Percentiles rank a stretch among this genome's conserved stretches.
phyloP scores from a whole-genome alignment of 2,329 filamentous ascomycete species.

The Cladophialophora immunda region DNA sequence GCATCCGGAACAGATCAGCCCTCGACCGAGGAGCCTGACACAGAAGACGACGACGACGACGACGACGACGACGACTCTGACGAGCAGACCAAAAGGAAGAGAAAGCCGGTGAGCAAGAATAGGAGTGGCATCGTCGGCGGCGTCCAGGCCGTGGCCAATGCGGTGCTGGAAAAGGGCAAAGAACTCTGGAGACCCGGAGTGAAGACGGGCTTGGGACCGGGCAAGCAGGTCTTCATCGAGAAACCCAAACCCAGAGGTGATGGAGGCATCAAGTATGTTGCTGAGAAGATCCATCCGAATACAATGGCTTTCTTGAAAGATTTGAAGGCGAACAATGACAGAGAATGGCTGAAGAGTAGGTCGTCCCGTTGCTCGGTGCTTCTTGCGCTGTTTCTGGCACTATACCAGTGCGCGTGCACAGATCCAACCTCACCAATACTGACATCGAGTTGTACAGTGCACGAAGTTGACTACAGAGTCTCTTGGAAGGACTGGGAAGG shows the following conservation, averaged over 20 bases:
- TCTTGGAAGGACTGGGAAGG: constrained; percentile 82
- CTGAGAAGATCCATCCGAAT: constrained; percentile 69
- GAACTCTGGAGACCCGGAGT: constrained; percentile 67
- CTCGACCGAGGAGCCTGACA: constrained; percentile 31
- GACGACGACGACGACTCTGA: constrained; percentile 45
- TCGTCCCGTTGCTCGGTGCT: constrained; percentile 8
- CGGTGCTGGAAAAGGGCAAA: constrained; percentile 49
- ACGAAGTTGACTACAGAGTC: constrained; percentile 80
- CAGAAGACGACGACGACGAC: constrained; percentile 44
- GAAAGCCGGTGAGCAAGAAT: constrained; percentile 16
- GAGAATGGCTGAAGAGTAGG: constrained; percentile 70
- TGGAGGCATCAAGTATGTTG: constrained; percentile 65
- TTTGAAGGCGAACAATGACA: constrained; percentile 67
- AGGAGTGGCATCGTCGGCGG: constrained; percentile 32
- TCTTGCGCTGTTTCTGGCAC: not conserved
- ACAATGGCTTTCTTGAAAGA: constrained; percentile 69
- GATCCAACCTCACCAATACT: not conserved
- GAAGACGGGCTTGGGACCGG: constrained; percentile 64
- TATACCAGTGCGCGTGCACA: not conserved
- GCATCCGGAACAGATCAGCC: constrained; percentile 39
- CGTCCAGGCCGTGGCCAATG: constrained; percentile 39
- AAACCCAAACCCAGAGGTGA: constrained; percentile 69
- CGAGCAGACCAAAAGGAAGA: constrained; percentile 40
- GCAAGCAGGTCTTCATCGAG: constrained; percentile 68
- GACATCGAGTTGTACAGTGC: constrained; percentile 59